Evolutionary conservation across 768 basidiomycete genomes (phyloP).

Genomic region (Asterophora parasitica): DNA sequence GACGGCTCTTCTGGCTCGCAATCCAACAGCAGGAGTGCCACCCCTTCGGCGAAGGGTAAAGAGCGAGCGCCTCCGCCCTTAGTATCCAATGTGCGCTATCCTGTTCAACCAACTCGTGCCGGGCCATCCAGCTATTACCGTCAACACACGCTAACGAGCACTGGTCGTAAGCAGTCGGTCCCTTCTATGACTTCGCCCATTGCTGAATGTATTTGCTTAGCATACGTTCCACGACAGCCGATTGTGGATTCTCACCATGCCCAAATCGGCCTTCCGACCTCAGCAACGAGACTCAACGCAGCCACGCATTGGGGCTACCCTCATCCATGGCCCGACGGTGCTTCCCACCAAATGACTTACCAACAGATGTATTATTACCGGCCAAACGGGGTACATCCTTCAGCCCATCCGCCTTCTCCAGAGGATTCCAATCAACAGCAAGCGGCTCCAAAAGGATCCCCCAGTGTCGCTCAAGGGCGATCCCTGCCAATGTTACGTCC

Average conservation of each 20-base stretch:
- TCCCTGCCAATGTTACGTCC: slow-evolving; percentile 3
- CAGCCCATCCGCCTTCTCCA: slow-evolving; percentile 18
- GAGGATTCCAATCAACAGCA: slow-evolving; percentile 3
- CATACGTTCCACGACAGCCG: slow-evolving; percentile 39
- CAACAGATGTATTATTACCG: slow-evolving; percentile 44
- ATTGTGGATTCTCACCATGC: slow-evolving; percentile 40
- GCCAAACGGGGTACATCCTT: slow-evolving; percentile 22
- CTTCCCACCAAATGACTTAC: slow-evolving; percentile 32
- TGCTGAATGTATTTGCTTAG: slow-evolving; percentile 18
- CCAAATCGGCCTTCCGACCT: slow-evolving; percentile 47
- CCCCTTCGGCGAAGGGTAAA: slow-evolving; percentile 42
- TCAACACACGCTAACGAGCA: slow-evolving; percentile 48
- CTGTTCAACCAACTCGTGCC: slow-evolving; percentile 24
- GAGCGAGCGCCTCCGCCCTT: slow-evolving; percentile 22
- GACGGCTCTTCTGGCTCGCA: slow-evolving; percentile 33
- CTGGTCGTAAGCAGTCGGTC: slow-evolving; percentile 29
- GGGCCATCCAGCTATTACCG: slow-evolving; percentile 61
- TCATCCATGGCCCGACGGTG: slow-evolving; percentile 34
- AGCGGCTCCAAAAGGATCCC: slow-evolving; percentile 1
- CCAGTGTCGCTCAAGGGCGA: slow-evolving; percentile 2
- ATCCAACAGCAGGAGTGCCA: slow-evolving; percentile 47
- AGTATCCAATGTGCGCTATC: slow-evolving; percentile 21
- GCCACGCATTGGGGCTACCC: slow-evolving; percentile 36
- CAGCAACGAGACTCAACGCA: slow-evolving; percentile 42
- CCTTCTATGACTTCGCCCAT: slow-evolving; percentile 7